Conservation (phyloP, 2,329 filamentous ascomycete species). For the Colletotrichum godetiae region DNA sequence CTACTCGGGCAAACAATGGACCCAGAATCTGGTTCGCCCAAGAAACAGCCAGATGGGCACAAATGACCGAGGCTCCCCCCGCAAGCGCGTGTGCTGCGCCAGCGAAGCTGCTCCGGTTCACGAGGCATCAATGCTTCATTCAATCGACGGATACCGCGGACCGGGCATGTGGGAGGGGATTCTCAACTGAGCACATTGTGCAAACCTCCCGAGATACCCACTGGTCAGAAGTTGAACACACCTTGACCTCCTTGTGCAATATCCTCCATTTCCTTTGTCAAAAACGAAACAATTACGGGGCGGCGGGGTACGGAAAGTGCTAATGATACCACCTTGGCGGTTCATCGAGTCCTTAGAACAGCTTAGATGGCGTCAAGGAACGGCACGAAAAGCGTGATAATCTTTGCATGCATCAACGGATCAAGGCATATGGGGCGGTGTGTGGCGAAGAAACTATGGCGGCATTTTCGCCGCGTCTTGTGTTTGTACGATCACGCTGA, state of each 20-base stretch:
- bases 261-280: conserved; percentile 38
- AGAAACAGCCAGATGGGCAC: conserved; percentile 43
- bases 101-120: conserved; percentile 65
- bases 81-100: conserved; percentile 76
- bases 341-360: conserved; percentile 47
- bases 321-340: conserved; percentile 44
- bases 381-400: conserved; percentile 53
- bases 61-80: conserved; percentile 50
- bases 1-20: conserved; percentile 46
- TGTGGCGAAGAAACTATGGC: conserved; percentile 38
- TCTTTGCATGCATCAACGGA: conserved; percentile 54
- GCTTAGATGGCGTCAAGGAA: conserved; percentile 46
- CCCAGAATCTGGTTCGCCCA: conserved; percentile 52
- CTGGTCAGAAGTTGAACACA: conserved; percentile 14
- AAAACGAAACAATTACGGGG: conserved; percentile 37
- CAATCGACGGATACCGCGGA: conserved; percentile 61
- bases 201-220: conserved; percentile 14
- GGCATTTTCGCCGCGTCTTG: conserved; percentile 15
- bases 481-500: conserved; percentile 37
- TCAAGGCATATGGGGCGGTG: conserved; percentile 46
- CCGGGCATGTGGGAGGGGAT: conserved; percentile 77
- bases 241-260: conserved; percentile 33
- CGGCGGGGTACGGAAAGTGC: conserved; percentile 42
- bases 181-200: conserved; percentile 56
- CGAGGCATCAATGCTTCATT: conserved; percentile 59